Evolutionary conservation across 2,329 filamentous ascomycete genomes (phyloP), one percentile per base, ranked within the genome.

Genomic region (Davidsoniella virescens): DNA sequence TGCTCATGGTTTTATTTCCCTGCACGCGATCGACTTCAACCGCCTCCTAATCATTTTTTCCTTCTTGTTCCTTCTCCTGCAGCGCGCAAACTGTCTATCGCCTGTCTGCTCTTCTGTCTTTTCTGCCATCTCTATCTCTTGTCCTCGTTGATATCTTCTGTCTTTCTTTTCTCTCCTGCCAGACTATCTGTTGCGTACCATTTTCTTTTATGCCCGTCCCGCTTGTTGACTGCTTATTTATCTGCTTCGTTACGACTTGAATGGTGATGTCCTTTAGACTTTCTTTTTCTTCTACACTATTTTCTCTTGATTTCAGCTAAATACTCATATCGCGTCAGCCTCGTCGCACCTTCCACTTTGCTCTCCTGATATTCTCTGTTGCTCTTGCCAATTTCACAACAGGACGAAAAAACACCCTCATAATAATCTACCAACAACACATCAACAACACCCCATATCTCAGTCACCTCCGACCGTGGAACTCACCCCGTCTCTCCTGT

Each of bases 251-350:
- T 47, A 51, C 45, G 50, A 52, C 26, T 47, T 48, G 25, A 25
- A 52, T 36, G 50, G 44, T 48, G 18, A 52, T 48, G 44, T 44
- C 44, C 50, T 43, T 48, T 52, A 52, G 44, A 52, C 26, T 25
- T n/a, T 40, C 41, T 37, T 52, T 20, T 17, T 37, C 18, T 23
- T n/a, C 16, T 25, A 10, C 17, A 23, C 26, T 33, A 5, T 33
- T 33, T 33, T 33, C 26, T 10, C 26, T 33, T 12, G 26, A 33
- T 33, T 33, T 33, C 26, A 9, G 10, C 10, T 12, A 9, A 12
- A 33, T 33, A 33, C 8, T 8, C 26, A 33, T 33, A 33, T 33
- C 26, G 26, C 26, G 26, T 46, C 20, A 29, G 44, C 50, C 39
- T 44, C 40, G 25, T 25, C 12, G 38, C 38, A 20, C 38, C n/a